Base-by-base conservation (phyloP, 2,329 filamentous ascomycete species). In the Clarireedia paspali region DNA sequence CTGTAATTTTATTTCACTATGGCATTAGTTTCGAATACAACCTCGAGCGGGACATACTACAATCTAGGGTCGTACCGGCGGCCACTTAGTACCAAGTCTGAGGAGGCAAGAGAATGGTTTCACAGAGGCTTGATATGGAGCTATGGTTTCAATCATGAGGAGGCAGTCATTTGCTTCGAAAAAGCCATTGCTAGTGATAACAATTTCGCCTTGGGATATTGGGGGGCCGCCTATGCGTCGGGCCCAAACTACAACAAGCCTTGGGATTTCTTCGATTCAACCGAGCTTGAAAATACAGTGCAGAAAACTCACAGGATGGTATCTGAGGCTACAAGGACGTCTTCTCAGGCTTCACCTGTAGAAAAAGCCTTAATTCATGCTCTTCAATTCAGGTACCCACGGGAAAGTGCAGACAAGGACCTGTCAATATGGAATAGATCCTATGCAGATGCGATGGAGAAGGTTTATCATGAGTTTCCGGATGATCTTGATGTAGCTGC, bases 221-320 rank as follows among this genome's bases (percentile, higher is more conserved):
- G 85, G 85, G 85, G 85, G 0, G 70, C 87, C 4, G 83, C 88
- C 0, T 91, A 87, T 66, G 75, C 84, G 1, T 71, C 88, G 0
- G 88, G 88, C 0, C 88, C 88, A 3, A 91, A 92, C 65, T 84
- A 84, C 69, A 89, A 91, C 72, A 89, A 91, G 65, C 83, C 87
- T 0, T 91, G 88, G 88, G 78, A 82, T 27, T 76, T 82, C 24
- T 89, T 91, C 61, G 85, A 87, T 53, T 70, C 76, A 1, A 70
- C 74, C 0, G 87, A 91, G 60, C 72, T 85, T 4, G 69, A 74
- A 10, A 68, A 65, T 0, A 79, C 76, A 0, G 72, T 86, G 6
- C 12, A 47, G 12, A 24, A 26, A n/a, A 26, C 20, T 10, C 66
- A 71, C 42, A 71, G 73, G 30, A 79, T 79, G 4, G 73, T 77